Conservation (phyloP, 805 yeast species). For the Kazachstania taianensis region DNA sequence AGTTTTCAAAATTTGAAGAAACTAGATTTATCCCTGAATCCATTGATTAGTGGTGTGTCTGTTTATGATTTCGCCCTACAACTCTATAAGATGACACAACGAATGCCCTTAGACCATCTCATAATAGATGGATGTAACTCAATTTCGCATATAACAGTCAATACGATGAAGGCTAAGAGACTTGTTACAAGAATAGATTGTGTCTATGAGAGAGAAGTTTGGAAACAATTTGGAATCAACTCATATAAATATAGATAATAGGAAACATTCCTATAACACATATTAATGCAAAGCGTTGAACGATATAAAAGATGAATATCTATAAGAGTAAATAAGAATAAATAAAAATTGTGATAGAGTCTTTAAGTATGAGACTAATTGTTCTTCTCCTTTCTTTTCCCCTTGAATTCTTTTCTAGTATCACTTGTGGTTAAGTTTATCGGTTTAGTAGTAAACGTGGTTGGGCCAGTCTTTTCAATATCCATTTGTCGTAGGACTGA, state of each 20-base stretch:
- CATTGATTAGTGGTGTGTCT: conserved; percentile 24
- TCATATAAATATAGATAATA: conserved; percentile 15
- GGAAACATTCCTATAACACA: too few relatives aligned
- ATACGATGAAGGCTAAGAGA: conserved; percentile 13
- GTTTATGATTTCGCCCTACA: conserved; percentile 20
- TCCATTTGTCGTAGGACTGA: too few relatives aligned
- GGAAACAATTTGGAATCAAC: conserved; percentile 25
- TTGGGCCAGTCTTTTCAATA: too few relatives aligned
- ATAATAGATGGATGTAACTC: conserved; percentile 22
- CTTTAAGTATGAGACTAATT: too few relatives aligned
- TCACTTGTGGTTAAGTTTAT: too few relatives aligned
- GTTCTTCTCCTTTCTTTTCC: too few relatives aligned
- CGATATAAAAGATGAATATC: too few relatives aligned
- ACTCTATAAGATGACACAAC: conserved; percentile 9
- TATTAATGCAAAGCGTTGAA: too few relatives aligned
- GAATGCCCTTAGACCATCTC: conserved; percentile 14
- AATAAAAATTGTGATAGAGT: too few relatives aligned
- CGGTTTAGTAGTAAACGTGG: too few relatives aligned
- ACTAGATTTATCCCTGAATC: conserved; percentile 25
- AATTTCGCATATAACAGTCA: conserved; percentile 23
- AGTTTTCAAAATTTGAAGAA: conserved; percentile 11
- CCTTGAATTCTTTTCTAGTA: too few relatives aligned
- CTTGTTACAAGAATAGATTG: conserved; percentile 21
- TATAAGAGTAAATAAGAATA: too few relatives aligned
- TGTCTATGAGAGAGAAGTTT: conserved; percentile 20